Base-by-base conservation (phyloP, 768 basidiomycete genomes). In the Boletus tylopilopsis region DNA sequence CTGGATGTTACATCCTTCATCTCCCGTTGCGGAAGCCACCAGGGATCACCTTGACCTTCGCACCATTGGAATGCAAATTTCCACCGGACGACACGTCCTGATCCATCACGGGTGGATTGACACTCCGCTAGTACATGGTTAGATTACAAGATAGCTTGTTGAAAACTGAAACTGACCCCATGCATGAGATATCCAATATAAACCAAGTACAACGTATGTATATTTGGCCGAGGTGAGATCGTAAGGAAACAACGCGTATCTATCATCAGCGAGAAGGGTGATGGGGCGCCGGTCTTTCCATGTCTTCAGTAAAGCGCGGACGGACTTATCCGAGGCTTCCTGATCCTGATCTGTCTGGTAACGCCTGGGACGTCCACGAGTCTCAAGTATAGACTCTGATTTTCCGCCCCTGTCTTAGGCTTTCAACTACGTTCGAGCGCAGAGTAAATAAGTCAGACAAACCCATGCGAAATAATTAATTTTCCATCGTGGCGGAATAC, bases 61-160 rank as follows among this genome's bases (percentile, higher is more conserved):
- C 87, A 88, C 88, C 89, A 92, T 56, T 85, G 84, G 55, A 92
- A 92, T 5, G 84, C 82, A 58, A 92, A 90, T 63, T 91, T 92
- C 63, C 81, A 88, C 7, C 89, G 74, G 12, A 88, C 75, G n/a
- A 87, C 79, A n/a, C 67, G 70, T 11, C 78, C 77, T 27, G 57
- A 64, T 16, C 70, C 67, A 50, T 78, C 81, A 34, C 64, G 66
- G 6, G 78, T 69, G 1, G 73, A 58, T 57, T 88, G 80, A 49
- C 76, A 78, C 68, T 90, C 87, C 37, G 85, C 87, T 69, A 21
- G 15, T 36, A 23, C 18, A 30, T 30, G 21, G 19, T 71, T 35
- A 69, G 57, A 37, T 39, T 22, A 29, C 12, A 25, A 24, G 19
- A 50, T 19, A 47, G 6, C 29, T 23, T 35, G 15, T 21, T 19